Base-by-base conservation (phyloP, 1,284 basidiomycete genomes). In the Golubevia pallescens region DNA sequence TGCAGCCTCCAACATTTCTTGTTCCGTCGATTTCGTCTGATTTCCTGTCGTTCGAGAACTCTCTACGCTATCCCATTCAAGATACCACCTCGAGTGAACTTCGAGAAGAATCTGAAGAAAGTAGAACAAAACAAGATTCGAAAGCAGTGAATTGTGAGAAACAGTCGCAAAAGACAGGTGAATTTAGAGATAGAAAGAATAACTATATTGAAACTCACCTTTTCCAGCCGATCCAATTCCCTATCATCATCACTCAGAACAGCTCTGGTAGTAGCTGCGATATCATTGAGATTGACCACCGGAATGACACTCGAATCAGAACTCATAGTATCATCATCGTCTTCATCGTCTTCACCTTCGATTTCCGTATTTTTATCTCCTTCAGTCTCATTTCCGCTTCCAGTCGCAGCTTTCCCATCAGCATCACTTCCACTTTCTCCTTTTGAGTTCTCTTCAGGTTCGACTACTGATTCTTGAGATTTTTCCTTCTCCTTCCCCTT, bases 41-140 rank as follows among this genome's bases (percentile, higher is more conserved):
- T 16, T 16, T 48, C 16, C 16, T 4, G 3, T 38, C 34, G 34
- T 5, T 38, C 34, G 34, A 38, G 34, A n/a, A 42, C 61, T 42
- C 54, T 67, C 66, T 16, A 69, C 61, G 14, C 19, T 34, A 32
- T 78, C 74, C 59, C 73, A 81, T 2, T 48, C 34, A 19, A 63
- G 56, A 56, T 81, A 84, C 81, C 81, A 84, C 16, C 69, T 51
- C 19, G 58, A 28, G 57, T 85, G 83, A 10, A 85, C 63, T 7
- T 70, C 56, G 32, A 65, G 57, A 32, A 85, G 73, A 51, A 84
- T 73, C 65, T 70, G 54, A 24, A 28, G 59, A 23, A 16, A 10
- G 34, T 55, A 59, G 20, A 28, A 28, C 28, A 28, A 28, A 28
- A 28, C 28, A 28, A 28, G 28, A 28, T 28, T 28, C 28, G 21